A percentile compares a stretch with the other conserved stretches of the same genome.
These are phyloP conservation scores for Neopestalotiopsis sp. DNA, from an alignment of 2,329 filamentous ascomycete genomes.

Conservation along the genomic window DNA sequence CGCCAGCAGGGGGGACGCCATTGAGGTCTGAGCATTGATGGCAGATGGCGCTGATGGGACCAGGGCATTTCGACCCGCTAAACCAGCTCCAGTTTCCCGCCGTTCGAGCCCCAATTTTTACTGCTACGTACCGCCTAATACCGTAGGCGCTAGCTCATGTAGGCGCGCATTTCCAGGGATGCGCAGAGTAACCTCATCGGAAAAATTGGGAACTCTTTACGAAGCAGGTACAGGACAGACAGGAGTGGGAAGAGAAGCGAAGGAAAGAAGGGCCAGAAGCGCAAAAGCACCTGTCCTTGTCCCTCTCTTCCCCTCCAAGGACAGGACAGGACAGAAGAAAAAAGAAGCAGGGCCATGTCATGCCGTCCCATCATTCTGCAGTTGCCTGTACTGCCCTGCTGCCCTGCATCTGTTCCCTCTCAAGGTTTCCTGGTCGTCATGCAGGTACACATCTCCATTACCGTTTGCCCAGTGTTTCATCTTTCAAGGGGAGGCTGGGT, in stretches of 20 bases:
- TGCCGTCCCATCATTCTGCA: not conserved
- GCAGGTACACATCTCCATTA: slow-evolving; percentile 7
- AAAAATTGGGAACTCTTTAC: not conserved
- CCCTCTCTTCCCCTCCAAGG: too few species aligned
- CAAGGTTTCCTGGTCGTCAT: not conserved
- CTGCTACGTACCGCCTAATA: slow-evolving; percentile 1
- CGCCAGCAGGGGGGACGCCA: slow-evolving; percentile 3
- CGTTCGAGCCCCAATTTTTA: slow-evolving; percentile 4
- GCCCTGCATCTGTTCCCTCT: not conserved
- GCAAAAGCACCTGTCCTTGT: not conserved
- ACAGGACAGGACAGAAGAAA: too few species aligned
- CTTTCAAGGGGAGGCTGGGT: not conserved
- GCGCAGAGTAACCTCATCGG: not conserved
- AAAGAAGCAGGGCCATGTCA: not conserved
- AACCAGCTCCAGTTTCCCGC: not conserved
- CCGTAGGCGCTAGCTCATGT: not conserved
- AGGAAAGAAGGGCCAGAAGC: not conserved
- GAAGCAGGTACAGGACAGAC: not conserved
- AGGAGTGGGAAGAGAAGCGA: not conserved
- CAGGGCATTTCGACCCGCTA: not conserved
- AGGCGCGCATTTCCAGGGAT: slow-evolving; percentile 1
- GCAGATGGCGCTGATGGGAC: not conserved
- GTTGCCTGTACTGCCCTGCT: not conserved
- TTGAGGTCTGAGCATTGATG: not conserved
- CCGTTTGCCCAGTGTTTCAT: slow-evolving; percentile 13